Evolutionary conservation across 2,329 filamentous ascomycete genomes (phyloP).

Genomic region (Colletotrichum graminicola): DNA sequence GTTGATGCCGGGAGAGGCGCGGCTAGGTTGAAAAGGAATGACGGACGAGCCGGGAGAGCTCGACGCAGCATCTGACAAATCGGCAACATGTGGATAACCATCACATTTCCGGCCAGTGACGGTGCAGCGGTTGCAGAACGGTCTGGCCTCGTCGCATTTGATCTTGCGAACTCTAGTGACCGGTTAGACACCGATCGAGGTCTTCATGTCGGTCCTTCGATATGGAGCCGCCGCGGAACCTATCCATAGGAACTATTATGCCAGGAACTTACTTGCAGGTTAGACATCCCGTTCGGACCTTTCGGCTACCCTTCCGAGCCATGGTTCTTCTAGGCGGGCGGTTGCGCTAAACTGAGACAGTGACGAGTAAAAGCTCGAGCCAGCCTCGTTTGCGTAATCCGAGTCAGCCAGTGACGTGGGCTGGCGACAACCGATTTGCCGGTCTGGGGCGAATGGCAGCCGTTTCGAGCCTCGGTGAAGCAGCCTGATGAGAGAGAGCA

Average conservation of each 20-base stretch:
- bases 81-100: slow-evolving; percentile 57
- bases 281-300: slow-evolving; percentile 63
- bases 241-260: not conserved
- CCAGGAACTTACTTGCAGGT: slow-evolving; percentile 64
- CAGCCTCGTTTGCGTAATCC: slow-evolving; percentile 16
- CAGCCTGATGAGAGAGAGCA: slow-evolving; percentile 20
- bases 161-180: slow-evolving; percentile 63
- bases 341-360: not conserved
- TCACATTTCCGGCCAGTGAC: slow-evolving; percentile 70
- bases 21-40: slow-evolving; percentile 34
- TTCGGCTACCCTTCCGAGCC: slow-evolving; percentile 58
- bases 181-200: not conserved
- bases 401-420: slow-evolving; percentile 16
- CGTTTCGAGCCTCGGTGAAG: slow-evolving; percentile 7
- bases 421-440: not conserved
- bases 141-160: slow-evolving; percentile 70
- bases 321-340: slow-evolving; percentile 1
- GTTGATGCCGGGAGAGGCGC: slow-evolving; percentile 37
- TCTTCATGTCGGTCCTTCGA: not conserved
- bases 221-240: not conserved
- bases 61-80: slow-evolving; percentile 39
- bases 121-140: slow-evolving; percentile 64
- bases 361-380: slow-evolving; percentile 9
- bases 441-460: slow-evolving; percentile 11
- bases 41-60: slow-evolving; percentile 37